A percentile compares a stretch with the other conserved stretches of the same genome.
Conservation (phyloP, 1,284 basidiomycete genomes). For the Xerocomus minutiporus region DNA sequence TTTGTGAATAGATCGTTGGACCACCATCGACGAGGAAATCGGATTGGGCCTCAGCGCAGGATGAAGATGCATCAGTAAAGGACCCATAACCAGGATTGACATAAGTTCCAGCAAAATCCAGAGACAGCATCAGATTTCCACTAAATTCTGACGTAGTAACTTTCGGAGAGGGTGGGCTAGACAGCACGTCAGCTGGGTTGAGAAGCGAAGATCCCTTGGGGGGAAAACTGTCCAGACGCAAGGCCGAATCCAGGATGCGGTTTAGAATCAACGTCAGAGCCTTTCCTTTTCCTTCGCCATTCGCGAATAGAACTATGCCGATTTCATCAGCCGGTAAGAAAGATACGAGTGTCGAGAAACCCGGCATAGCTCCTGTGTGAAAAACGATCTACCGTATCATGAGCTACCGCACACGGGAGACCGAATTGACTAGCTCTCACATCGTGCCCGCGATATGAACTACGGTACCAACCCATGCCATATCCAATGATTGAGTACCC, state of each 20-base stretch:
- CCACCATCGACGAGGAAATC: too few relatives aligned
- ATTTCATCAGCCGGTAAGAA: constrained; percentile 31
- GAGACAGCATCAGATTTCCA: too few relatives aligned
- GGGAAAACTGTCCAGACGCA: constrained; percentile 4
- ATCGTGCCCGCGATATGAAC: constrained; percentile 34
- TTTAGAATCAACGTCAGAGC: constrained; percentile 9
- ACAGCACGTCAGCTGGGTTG: neutral
- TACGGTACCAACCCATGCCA: constrained; percentile 35
- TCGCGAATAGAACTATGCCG: constrained; percentile 31
- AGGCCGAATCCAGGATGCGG: constrained; percentile 19
- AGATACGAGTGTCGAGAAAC: constrained; percentile 24
- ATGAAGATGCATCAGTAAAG: too few relatives aligned
- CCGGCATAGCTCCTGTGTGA: constrained; percentile 30
- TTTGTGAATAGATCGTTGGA: too few relatives aligned
- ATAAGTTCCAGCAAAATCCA: too few relatives aligned
- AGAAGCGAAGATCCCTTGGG: constrained; percentile 4
- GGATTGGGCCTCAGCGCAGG: too few relatives aligned
- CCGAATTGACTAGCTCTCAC: constrained; percentile 15
- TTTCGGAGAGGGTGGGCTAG: constrained; percentile 3
- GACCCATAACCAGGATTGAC: too few relatives aligned
- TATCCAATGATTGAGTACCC: constrained; percentile 27
- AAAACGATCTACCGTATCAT: constrained; percentile 19
- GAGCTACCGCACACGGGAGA: neutral
- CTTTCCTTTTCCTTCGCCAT: constrained; percentile 19
- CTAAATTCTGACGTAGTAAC: too few relatives aligned